phyloP scores from a whole-genome alignment of 2,329 filamentous ascomycete genomes.

The Sporothrix schenckii region DNA sequence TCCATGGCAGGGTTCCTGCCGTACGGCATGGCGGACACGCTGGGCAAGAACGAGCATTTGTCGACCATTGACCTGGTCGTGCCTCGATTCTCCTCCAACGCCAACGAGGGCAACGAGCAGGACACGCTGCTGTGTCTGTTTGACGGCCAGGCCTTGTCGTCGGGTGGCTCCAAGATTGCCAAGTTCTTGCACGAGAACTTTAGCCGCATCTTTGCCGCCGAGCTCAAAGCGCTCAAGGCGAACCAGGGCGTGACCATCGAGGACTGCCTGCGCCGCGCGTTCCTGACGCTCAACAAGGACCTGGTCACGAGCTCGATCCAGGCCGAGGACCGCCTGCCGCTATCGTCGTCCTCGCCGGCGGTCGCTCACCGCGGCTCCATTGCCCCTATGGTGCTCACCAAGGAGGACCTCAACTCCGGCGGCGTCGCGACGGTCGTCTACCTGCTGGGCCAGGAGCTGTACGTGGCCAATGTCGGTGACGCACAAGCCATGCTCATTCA shows the following conservation, averaged over 20 bases:
- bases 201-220: conserved; percentile 77
- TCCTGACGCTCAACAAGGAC: conserved; percentile 90
- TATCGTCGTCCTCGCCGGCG: conserved; percentile 40
- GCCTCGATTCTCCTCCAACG: conserved; percentile 75
- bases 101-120: conserved; percentile 63
- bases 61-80: conserved; percentile 96
- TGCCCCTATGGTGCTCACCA: conserved; percentile 75
- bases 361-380: conserved; percentile 65
- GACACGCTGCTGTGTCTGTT: conserved; percentile 94
- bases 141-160: conserved; percentile 87
- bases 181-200: conserved; percentile 98
- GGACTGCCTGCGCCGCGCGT: conserved; percentile 84
- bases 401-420: conserved; percentile 87
- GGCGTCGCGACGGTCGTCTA: conserved; percentile 92
- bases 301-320: conserved; percentile 82
- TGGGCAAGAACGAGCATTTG: conserved; percentile 90
- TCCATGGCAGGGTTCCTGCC: conserved; percentile 86
- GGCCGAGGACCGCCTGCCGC: conserved; percentile 52
- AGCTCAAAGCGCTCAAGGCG: conserved; percentile 73
- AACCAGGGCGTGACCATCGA: conserved; percentile 71
- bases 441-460: conserved; percentile 84
- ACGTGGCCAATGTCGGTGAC: conserved; percentile 93
- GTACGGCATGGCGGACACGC: conserved; percentile 96
- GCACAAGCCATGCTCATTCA: conserved; percentile 94
- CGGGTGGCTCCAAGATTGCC: conserved; percentile 89